Evolutionary conservation across 148 eudicot genomes (phyloP).

Genomic region (Silene uniflora): DNA sequence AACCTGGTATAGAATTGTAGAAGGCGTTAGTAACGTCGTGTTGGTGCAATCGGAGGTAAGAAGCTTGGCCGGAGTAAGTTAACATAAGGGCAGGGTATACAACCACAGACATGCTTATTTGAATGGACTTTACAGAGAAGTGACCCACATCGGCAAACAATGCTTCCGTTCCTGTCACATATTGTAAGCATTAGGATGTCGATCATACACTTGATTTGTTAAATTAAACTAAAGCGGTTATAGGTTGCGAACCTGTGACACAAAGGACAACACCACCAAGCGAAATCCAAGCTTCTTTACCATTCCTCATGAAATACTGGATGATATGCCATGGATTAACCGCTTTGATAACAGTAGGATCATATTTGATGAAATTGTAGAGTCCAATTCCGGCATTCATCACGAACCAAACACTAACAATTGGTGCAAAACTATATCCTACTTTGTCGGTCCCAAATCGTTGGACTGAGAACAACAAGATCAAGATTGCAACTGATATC

Average conservation of each 20-base stretch:
- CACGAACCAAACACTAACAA: conserved; percentile 37
- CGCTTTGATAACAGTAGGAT: conserved; percentile 36
- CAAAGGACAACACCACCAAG: conserved; percentile 44
- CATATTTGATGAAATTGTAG: conserved; percentile 37
- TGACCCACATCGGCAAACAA: conserved; percentile 47
- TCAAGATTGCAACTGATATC: conserved; percentile 32
- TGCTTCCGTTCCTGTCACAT: conserved; percentile 38
- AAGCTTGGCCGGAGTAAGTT: conserved; percentile 40
- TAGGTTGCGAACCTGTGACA: conserved; percentile 26
- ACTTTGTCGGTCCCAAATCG: conserved; percentile 50
- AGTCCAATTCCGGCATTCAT: conserved; percentile 35
- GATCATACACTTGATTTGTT: too few relatives aligned
- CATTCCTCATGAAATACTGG: conserved; percentile 35
- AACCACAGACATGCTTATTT: conserved; percentile 34
- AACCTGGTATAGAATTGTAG: conserved; percentile 37
- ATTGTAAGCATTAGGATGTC: not conserved
- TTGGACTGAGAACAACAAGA: conserved; percentile 36
- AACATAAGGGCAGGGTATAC: conserved; percentile 39
- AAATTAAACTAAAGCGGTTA: too few relatives aligned
- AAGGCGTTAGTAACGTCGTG: conserved; percentile 30
- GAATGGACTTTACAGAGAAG: conserved; percentile 42
- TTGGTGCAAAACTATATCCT: conserved; percentile 49
- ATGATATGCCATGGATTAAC: conserved; percentile 38
- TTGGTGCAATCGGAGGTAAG: conserved; percentile 34
- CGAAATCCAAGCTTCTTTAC: conserved; percentile 38